These are phyloP conservation scores for Fonsecaea erecta DNA, from an alignment of 2,329 filamentous ascomycete species.

Conservation along the genomic window DNA sequence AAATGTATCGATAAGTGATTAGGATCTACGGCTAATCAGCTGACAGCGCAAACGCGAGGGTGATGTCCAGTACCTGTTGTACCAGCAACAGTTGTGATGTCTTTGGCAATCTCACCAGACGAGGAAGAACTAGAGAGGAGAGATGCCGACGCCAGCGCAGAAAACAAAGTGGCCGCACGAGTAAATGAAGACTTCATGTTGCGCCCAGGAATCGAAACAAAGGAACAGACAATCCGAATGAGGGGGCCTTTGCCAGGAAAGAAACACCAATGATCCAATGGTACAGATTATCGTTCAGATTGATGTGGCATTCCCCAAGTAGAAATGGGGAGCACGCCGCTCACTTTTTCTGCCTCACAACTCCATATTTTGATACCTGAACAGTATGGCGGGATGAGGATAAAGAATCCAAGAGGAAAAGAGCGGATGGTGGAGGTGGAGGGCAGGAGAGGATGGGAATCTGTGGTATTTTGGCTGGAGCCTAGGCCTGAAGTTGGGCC, in stretches of 20 bases:
- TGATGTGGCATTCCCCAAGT: constrained; percentile 15
- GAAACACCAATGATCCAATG: constrained; percentile 7
- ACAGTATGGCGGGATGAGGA: background rate
- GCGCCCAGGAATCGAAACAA: constrained; percentile 11
- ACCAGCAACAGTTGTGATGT: constrained; percentile 35
- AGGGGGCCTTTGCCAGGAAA: constrained; percentile 6
- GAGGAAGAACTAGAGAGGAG: constrained; percentile 23
- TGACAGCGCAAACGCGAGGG: background rate
- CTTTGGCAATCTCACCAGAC: constrained; percentile 16
- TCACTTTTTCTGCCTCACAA: constrained; percentile 20
- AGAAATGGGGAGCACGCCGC: constrained; percentile 13
- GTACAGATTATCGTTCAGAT: constrained; percentile 11
- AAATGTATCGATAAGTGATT: constrained; percentile 33
- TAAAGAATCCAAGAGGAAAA: constrained; percentile 5
- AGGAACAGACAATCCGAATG: constrained; percentile 3
- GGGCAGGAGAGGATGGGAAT: constrained; percentile 1
- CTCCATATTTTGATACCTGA: constrained; percentile 25
- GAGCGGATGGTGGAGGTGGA: background rate
- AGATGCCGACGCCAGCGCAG: constrained; percentile 25
- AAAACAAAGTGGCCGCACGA: constrained; percentile 30
- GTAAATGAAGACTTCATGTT: constrained; percentile 27
- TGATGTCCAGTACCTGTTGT: constrained; percentile 33
- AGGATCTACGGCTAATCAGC: constrained; percentile 23
- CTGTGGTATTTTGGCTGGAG: constrained; percentile 28
- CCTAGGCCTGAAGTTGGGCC: constrained; percentile 17